Evolutionary conservation across 345 rosid species (phyloP).

Genomic region (Aquilaria malaccensis): DNA sequence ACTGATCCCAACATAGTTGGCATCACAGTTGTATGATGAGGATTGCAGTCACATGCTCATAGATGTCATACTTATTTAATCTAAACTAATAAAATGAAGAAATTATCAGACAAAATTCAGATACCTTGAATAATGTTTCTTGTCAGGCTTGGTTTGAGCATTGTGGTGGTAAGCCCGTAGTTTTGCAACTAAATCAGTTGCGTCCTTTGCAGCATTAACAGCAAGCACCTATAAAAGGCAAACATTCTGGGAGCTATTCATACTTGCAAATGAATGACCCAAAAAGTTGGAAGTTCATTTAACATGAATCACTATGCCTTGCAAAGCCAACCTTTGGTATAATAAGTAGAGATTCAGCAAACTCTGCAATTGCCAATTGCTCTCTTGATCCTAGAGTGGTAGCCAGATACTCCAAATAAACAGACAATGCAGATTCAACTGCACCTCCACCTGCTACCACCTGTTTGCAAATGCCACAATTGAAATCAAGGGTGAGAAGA

Average conservation of each 20-base stretch:
- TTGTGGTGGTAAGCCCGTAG: constrained; percentile 91
- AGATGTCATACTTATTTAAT: too few relatives aligned
- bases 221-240: constrained; percentile 64
- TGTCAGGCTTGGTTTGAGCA: constrained; percentile 94
- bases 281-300: not conserved
- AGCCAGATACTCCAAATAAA: constrained; percentile 87
- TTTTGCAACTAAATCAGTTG: constrained; percentile 91
- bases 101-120: not conserved
- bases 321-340: constrained; percentile 68
- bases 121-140: constrained; percentile 85
- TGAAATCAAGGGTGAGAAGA: not conserved
- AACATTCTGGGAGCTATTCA: not conserved
- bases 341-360: constrained; percentile 80
- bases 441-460: constrained; percentile 99
- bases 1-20: too few relatives aligned
- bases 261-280: not conserved
- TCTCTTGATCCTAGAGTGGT: constrained; percentile 90
- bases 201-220: constrained; percentile 96
- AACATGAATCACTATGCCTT: not conserved
- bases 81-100: not conserved
- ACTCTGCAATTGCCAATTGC: constrained; percentile 93
- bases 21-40: too few relatives aligned
- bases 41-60: too few relatives aligned
- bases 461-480: constrained; percentile 28
- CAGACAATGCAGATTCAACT: constrained; percentile 86